Conservation (phyloP, 2,329 filamentous ascomycete genomes). For the Trichoderma atrobrunneum region DNA sequence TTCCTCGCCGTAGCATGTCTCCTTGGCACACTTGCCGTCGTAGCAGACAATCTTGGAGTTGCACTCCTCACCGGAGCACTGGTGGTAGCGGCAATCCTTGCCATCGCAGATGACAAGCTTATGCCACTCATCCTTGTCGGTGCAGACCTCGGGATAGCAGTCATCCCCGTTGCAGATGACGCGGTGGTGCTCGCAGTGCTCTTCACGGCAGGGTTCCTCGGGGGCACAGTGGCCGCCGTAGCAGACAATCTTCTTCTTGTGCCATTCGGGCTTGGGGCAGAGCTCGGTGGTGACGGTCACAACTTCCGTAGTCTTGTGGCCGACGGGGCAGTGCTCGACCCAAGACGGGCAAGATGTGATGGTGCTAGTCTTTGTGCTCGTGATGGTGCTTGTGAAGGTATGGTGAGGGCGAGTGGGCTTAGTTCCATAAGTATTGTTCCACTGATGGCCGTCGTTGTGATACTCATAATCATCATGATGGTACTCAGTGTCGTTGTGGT, state of each 20-base stretch:
- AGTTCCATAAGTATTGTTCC: constrained; percentile 1
- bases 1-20: constrained; percentile 30
- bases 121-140: constrained; percentile 27
- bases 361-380: constrained; percentile 29
- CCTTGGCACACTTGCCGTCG: constrained; percentile 31
- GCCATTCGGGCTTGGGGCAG: constrained; percentile 26
- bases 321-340: constrained; percentile 27
- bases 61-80: constrained; percentile 27
- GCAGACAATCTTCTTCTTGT: constrained; percentile 36
- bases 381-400: constrained; percentile 28
- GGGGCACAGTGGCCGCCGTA: constrained; percentile 34
- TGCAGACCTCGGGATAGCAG: constrained; percentile 30
- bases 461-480: not conserved
- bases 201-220: constrained; percentile 29
- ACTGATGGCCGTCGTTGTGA: not conserved
- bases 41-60: constrained; percentile 36
- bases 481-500: not conserved
- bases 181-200: constrained; percentile 30
- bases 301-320: constrained; percentile 24
- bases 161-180: constrained; percentile 33
- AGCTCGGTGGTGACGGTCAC: constrained; percentile 26
- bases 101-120: constrained; percentile 32
- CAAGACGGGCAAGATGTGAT: constrained; percentile 31
- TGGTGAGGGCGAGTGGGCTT: not conserved
- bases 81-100: constrained; percentile 29